Evolutionary conservation across 2,329 filamentous ascomycete genomes (phyloP), one percentile per base, ranked within the genome.

Genomic region (Trichoderma gracile): DNA sequence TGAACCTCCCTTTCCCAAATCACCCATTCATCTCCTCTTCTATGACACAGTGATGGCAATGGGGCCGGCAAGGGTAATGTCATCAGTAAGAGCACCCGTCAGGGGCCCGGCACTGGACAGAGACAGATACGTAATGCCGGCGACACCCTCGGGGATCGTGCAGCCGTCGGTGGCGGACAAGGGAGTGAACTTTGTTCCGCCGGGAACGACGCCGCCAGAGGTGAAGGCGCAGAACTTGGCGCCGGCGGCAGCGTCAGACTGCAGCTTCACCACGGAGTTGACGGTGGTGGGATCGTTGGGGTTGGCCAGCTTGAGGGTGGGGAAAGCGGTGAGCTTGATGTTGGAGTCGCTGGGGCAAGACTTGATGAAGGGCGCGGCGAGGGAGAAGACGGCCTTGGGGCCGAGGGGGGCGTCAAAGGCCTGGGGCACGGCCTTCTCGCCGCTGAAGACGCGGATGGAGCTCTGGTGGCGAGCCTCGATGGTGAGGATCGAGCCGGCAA

Each of bases 381-480:
- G 83, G 43, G 88, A 89, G 81, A 91, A 92, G 75, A 92, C 86
- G 68, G 86, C 85, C 68, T 85, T 83, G 68, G 88, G 86, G 33
- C 84, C 84, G 14, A 93, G 85, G 1, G 89, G 82, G 0, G 86
- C 87, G 74, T 92, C 89, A 72, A 92, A 90, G 27, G 89, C 83
- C 72, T 86, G 84, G 4, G 90, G 87, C 4, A 90, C 83, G 60
- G 89, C 85, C 64, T 84, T 78, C 62, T 81, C 78, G 65, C 83
- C 81, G 21, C 82, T 79, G 45, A 85, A 86, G 65, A 82, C 78
- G 68, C 89, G 87, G 76, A 92, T 86, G 76, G 90, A 87, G 67
- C 87, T 88, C 77, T 91, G 88, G 78, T 93, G 90, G 65, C 90
- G 84, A 30, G 89, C 82, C 78, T 93, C 90, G 66, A 91, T 83